phyloP scores from a whole-genome alignment of 1,284 basidiomycete species.

The Puccinia coronata region DNA sequence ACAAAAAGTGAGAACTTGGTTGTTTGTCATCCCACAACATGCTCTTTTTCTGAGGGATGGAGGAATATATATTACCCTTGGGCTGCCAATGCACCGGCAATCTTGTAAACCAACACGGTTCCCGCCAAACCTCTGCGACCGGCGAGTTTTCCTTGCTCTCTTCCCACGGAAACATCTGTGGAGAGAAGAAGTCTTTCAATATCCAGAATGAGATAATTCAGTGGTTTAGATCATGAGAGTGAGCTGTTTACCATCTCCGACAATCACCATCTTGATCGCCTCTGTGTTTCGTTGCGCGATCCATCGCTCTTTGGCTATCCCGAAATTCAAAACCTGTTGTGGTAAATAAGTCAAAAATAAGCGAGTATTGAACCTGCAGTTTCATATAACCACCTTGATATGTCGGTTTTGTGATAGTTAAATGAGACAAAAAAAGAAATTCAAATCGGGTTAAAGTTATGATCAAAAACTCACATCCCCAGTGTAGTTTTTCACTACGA shows the following conservation, averaged over 20 bases:
- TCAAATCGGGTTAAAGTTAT: background rate
- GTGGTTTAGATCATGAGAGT: background rate
- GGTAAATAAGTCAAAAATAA: slow-evolving; percentile 58
- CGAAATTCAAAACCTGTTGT: slow-evolving; percentile 85
- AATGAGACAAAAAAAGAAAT: background rate
- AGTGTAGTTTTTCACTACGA: slow-evolving; percentile 70
- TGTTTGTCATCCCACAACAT: no score
- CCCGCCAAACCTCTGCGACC: slow-evolving; percentile 71
- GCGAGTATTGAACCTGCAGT: no score
- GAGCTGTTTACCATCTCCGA: slow-evolving; percentile 61
- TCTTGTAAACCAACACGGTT: slow-evolving; percentile 86
- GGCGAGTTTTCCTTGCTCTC: slow-evolving; percentile 74
- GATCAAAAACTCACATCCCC: slow-evolving; percentile 50
- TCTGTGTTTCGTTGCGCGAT: slow-evolving; percentile 71
- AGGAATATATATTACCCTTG: slow-evolving; percentile 59
- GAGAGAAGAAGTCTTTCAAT: background rate
- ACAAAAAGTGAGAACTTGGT: background rate
- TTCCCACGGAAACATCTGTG: slow-evolving; percentile 80
- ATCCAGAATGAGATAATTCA: background rate
- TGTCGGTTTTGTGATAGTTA: slow-evolving; percentile 51
- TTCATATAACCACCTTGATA: no score
- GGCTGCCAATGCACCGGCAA: slow-evolving; percentile 79
- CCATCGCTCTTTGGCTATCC: slow-evolving; percentile 83
- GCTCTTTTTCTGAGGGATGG: no score
- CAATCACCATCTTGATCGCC: slow-evolving; percentile 75